Evolutionary conservation across 768 basidiomycete species (phyloP), one percentile per base, ranked within the genome.

Genomic region (Lactarius indigo): DNA sequence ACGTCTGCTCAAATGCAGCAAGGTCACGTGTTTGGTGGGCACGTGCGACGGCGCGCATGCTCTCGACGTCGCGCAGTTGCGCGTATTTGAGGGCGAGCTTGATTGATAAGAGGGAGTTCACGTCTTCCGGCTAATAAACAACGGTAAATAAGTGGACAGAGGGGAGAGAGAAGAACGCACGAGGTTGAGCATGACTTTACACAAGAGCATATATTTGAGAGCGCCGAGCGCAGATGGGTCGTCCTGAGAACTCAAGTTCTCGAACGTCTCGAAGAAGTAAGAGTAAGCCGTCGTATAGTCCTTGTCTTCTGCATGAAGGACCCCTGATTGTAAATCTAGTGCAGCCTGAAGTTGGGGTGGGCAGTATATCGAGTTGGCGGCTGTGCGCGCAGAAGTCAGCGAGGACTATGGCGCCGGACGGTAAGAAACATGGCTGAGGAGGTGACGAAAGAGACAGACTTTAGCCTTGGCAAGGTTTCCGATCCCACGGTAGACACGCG

Each of bases 191-290:
- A 99, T 99, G 75, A 99, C 89, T 76, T 99, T 98, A 78, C 97
- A 99, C 55, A 98, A 77, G 18, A 98, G 82, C 96, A 98, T 97
- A 77, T 99, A 98, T 78, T 99, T 98, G 70, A 99, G 81, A 5
- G 94, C 94, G 1, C 84, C 86, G 23, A 97, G 80, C 1, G 94
- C 94, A 42, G 77, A 73, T 0, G 78, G 76, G 64, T 79, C 82
- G 50, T 93, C 94, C 64, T 94, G 90, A 2, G 87, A 76, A 50
- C 86, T 86, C 70, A 94, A 81, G 60, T 88, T 94, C 78, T 99
- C 97, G 69, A 98, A 98, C 3, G 94, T 89, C 78, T 98, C 96
- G 72, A 92, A 94, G 79, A 98, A 98, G 79, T 98, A 99, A 0
- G 92, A 94, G 77, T 97, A 97, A 26, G 88, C 96, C 0, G 96